Conservation (phyloP, 768 basidiomycete species). For the Gloeopeniophorella convolvens region DNA sequence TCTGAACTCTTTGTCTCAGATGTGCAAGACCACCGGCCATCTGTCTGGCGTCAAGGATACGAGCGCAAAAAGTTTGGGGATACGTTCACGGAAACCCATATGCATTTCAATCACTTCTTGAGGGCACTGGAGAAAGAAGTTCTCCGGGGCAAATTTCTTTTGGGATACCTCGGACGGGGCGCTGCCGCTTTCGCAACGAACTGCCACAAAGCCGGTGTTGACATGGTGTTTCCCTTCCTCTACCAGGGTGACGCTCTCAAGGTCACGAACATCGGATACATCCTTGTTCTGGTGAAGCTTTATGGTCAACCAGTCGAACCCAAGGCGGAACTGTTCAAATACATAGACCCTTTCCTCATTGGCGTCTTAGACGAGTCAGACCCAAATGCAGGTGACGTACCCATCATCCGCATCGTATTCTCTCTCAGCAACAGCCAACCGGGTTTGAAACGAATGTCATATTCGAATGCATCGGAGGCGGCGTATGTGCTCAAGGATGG, state of each 20-base stretch:
- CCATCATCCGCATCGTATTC: conserved; percentile 20
- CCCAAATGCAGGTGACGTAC: neutral
- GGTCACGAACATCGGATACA: neutral
- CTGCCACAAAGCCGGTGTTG: neutral
- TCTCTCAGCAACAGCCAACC: too few relatives aligned
- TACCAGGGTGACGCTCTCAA: neutral
- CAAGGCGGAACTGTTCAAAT: too few relatives aligned
- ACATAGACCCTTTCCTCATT: neutral
- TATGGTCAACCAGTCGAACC: too few relatives aligned
- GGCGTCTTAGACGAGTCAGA: neutral
- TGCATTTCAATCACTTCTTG: neutral
- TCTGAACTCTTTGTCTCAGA: neutral
- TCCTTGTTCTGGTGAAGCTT: neutral
- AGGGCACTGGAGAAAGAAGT: neutral
- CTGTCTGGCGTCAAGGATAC: too few relatives aligned
- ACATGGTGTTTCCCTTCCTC: neutral
- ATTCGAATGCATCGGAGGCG: too few relatives aligned
- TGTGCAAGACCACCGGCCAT: too few relatives aligned
- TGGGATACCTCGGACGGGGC: neutral
- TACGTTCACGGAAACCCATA: neutral
- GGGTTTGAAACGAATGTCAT: too few relatives aligned
- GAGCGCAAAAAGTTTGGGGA: neutral
- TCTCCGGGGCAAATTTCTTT: neutral
- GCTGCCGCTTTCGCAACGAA: neutral
- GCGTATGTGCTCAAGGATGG: too few relatives aligned